phyloP scores from a whole-genome alignment of 495 filamentous ascomycete species.

The Margaritispora aquatica region DNA sequence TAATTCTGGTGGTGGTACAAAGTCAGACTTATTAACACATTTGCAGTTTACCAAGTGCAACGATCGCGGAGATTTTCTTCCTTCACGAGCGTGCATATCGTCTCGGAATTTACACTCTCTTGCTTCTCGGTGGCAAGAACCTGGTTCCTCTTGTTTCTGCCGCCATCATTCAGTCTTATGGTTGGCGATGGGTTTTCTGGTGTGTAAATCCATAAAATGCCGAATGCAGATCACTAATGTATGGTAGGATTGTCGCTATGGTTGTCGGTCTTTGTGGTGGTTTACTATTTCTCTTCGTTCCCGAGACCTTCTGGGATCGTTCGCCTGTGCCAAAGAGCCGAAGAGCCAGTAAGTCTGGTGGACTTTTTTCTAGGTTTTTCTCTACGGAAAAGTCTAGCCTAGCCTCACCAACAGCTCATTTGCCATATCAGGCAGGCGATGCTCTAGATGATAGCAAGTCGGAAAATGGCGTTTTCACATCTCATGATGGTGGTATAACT shows the following conservation, averaged over 20 bases:
- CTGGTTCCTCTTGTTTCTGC: conserved; percentile 84
- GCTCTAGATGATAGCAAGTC: conserved; percentile 7
- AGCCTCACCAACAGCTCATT: background rate
- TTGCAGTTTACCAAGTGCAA: conserved; percentile 71
- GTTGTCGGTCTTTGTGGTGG: conserved; percentile 68
- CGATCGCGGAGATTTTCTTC: conserved; percentile 95
- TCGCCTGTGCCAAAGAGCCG: conserved; percentile 58
- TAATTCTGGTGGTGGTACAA: background rate
- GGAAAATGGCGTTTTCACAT: background rate
- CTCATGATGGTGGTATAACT: background rate
- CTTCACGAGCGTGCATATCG: conserved; percentile 91
- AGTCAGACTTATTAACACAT: too few relatives aligned
- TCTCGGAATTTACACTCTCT: conserved; percentile 89
- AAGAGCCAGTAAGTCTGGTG: conserved; percentile 22
- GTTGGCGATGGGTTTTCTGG: conserved; percentile 95
- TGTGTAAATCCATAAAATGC: conserved; percentile 30
- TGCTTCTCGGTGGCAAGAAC: conserved; percentile 91
- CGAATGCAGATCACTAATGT: conserved; percentile 18
- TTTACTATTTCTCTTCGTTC: conserved; percentile 84
- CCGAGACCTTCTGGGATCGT: conserved; percentile 95
- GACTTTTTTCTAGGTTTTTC: conserved; percentile 10
- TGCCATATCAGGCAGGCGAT: background rate
- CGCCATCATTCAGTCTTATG: conserved; percentile 67
- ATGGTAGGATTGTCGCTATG: conserved; percentile 73
- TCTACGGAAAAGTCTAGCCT: background rate